Conservation (phyloP, 78 protist species). For the Dictyostelium discoideum region DNA sequence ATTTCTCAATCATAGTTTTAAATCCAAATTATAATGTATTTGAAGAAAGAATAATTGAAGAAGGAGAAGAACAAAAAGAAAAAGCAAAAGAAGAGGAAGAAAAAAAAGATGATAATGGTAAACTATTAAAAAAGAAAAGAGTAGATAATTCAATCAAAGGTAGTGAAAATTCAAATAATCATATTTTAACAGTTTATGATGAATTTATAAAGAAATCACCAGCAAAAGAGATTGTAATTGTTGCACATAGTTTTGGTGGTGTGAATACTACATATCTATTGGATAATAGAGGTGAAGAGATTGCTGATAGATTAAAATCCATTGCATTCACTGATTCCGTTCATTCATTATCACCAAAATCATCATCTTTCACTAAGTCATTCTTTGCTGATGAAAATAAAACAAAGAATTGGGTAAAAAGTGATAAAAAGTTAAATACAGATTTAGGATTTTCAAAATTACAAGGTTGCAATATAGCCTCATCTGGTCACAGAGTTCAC, state of each 20-base stretch:
- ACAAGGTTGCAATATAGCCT: background rate
- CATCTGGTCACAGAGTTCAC: conserved; percentile 23
- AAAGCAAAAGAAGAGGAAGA: no score
- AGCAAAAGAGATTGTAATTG: conserved; percentile 51
- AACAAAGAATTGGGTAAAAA: conserved; percentile 18
- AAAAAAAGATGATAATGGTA: background rate
- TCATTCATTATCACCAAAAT: background rate
- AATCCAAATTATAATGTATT: conserved; percentile 39
- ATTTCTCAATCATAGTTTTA: conserved; percentile 14
- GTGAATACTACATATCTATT: conserved; percentile 2
- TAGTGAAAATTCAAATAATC: conserved; percentile 39
- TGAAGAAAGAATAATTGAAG: background rate
- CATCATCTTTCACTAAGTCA: background rate
- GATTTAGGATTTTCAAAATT: conserved; percentile 20
- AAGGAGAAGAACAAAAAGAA: no score
- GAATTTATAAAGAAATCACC: conserved; percentile 14
- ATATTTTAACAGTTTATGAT: conserved; percentile 23
- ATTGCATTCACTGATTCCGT: conserved; percentile 70
- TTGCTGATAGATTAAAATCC: background rate
- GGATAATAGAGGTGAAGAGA: background rate
- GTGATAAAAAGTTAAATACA: background rate
- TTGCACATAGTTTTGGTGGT: conserved; percentile 83
- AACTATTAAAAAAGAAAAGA: background rate
- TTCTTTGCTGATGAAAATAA: background rate
- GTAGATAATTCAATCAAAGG: background rate